Evolutionary conservation across 345 rosid species (phyloP).

Genomic region (Durio zibethinus): DNA sequence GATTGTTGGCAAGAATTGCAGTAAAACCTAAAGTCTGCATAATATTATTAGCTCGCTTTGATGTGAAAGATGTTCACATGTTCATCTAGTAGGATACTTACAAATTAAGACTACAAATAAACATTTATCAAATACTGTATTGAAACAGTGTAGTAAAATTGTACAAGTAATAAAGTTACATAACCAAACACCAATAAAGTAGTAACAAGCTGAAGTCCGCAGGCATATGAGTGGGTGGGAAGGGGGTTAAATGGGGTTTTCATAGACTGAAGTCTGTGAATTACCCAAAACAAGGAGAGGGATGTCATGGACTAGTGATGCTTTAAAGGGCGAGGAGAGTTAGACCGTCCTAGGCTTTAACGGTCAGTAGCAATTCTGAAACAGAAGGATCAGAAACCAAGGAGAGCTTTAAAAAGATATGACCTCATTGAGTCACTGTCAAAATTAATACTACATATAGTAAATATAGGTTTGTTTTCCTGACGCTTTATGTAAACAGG

Average conservation of each 20-base stretch:
- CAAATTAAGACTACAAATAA: conserved; percentile 13
- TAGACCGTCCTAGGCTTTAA: conserved; percentile 15
- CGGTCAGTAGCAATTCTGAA: conserved; percentile 26
- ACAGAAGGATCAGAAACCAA: conserved; percentile 16
- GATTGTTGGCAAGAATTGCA: conserved; percentile 1
- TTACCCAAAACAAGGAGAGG: conserved; percentile 11
- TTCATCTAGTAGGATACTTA: not conserved
- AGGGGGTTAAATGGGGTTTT: not conserved
- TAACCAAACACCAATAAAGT: not conserved
- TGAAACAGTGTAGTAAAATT: not conserved
- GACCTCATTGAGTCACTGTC: conserved; percentile 27
- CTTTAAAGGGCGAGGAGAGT: conserved; percentile 16
- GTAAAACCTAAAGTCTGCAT: not conserved
- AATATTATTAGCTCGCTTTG: not conserved
- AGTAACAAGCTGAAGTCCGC: conserved; percentile 32
- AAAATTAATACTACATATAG: conserved; percentile 22
- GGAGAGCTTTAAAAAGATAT: conserved; percentile 11
- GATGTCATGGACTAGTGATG: conserved; percentile 9
- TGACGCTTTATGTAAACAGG: conserved; percentile 10
- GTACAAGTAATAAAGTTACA: not conserved
- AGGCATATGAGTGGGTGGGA: not conserved
- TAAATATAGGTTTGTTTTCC: conserved; percentile 21
- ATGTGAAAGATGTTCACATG: not conserved
- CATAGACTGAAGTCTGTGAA: not conserved
- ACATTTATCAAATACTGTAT: not conserved